Conservation (phyloP, 2,329 filamentous ascomycete genomes). For the Escovopsis weberi region DNA sequence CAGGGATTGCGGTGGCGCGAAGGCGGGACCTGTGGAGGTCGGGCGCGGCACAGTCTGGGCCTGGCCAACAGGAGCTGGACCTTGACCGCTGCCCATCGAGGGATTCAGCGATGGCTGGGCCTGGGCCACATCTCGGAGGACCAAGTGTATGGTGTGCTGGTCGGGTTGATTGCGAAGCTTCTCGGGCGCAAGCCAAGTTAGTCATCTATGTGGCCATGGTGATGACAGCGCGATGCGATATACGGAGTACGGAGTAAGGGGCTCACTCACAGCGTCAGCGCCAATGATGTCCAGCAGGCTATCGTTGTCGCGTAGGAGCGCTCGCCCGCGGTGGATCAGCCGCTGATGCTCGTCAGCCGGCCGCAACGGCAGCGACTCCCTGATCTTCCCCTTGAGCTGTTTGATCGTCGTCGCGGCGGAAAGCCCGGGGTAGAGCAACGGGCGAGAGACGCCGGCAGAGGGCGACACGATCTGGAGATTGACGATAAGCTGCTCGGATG, state of each 20-base stretch:
- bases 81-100: constrained; percentile 13
- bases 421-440: constrained; percentile 34
- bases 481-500: constrained; percentile 25
- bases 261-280: constrained; percentile 31
- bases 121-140: constrained; percentile 28
- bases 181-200: constrained; percentile 4
- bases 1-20: constrained; percentile 14
- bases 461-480: constrained; percentile 46
- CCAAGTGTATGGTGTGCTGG: constrained; percentile 38
- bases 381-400: constrained; percentile 44
- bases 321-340: constrained; percentile 45
- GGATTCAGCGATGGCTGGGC: constrained; percentile 13
- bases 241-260: background rate
- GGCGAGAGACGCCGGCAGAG: constrained; percentile 36
- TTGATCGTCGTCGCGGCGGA: constrained; percentile 37
- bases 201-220: constrained; percentile 1
- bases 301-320: constrained; percentile 38
- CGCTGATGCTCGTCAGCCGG: constrained; percentile 41
- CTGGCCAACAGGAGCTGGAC: constrained; percentile 11
- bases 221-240: background rate
- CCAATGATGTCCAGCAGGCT: constrained; percentile 44
- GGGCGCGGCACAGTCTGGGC: constrained; percentile 11
- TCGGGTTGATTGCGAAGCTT: constrained; percentile 28
- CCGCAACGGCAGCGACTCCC: constrained; percentile 32
- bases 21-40: background rate